A percentile compares a stretch with the other conserved stretches of the same genome.
phyloP scores from a whole-genome alignment of 1,139 yeast genomes.

The Magnusiomyces clavatus region DNA sequence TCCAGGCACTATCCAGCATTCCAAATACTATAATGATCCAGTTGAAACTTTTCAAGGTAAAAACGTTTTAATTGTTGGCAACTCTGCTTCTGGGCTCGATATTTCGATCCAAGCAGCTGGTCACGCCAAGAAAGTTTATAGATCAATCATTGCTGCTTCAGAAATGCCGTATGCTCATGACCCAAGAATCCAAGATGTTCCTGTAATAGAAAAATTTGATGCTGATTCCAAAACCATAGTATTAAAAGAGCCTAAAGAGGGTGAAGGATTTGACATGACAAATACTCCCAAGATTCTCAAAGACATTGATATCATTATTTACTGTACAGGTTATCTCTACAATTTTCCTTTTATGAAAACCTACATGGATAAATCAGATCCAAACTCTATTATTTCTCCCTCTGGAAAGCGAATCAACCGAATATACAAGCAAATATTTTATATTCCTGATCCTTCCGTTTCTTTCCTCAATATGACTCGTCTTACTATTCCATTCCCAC shows the following conservation, averaged over 20 bases:
- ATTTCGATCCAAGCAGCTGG: slow-evolving; percentile 45
- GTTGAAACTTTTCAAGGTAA: slow-evolving; percentile 29
- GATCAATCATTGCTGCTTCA: slow-evolving; percentile 34
- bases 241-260: slow-evolving; percentile 19
- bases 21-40: slow-evolving; percentile 50
- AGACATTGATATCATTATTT: slow-evolving; percentile 45
- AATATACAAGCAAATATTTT: slow-evolving; percentile 46
- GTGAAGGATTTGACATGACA: slow-evolving; percentile 32
- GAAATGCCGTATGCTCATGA: slow-evolving; percentile 27
- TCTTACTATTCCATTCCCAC: slow-evolving; percentile 50
- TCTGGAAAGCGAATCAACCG: slow-evolving; percentile 42
- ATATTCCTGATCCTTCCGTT: slow-evolving; percentile 48
- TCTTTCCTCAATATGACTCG: slow-evolving; percentile 47
- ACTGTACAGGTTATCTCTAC: slow-evolving; percentile 58
- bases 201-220: slow-evolving; percentile 35
- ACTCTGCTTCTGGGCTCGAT: slow-evolving; percentile 57
- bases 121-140: slow-evolving; percentile 37
- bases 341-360: slow-evolving; percentile 39
- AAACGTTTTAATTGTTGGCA: slow-evolving; percentile 50
- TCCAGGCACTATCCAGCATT: slow-evolving; percentile 48
- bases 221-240: slow-evolving; percentile 29
- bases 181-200: slow-evolving; percentile 33
- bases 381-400: slow-evolving; percentile 25
- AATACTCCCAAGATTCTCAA: slow-evolving; percentile 18
- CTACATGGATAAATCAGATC: slow-evolving; percentile 10